Percentiles rank a stretch among this genome's conserved stretches.
Conservation (phyloP, 176 grass and related monocot species). For the Eragrostis curvula region DNA sequence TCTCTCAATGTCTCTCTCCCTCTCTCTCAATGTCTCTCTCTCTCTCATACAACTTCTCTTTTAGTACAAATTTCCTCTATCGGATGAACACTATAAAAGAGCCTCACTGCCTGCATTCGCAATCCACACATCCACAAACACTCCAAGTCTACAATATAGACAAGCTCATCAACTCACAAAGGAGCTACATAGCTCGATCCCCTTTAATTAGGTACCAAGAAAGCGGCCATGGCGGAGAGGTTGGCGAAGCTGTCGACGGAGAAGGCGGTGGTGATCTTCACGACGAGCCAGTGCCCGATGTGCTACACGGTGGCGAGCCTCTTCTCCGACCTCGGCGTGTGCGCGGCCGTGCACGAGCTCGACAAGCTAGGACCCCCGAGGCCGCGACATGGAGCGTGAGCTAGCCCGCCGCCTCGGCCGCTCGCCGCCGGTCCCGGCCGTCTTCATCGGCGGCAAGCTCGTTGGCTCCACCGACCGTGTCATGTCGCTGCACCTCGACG, state of each 20-base stretch:
- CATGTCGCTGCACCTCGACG: constrained; percentile 65
- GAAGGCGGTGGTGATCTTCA: constrained; percentile 66
- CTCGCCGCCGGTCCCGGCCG: constrained; percentile 45
- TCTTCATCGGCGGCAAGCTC: constrained; percentile 66
- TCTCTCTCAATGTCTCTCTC: no score
- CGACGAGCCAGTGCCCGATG: constrained; percentile 49
- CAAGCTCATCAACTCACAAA: neutral
- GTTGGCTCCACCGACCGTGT: constrained; percentile 64
- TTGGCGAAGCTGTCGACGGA: constrained; percentile 54
- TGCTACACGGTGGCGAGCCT: constrained; percentile 65
- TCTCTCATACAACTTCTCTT: no score
- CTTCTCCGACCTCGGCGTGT: constrained; percentile 50
- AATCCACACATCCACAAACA: constrained; percentile 19
- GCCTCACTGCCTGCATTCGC: neutral
- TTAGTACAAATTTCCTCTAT: no score
- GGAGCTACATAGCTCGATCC: neutral
- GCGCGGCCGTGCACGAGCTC: constrained; percentile 59
- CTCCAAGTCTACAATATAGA: neutral
- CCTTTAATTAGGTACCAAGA: no score
- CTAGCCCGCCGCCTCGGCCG: constrained; percentile 49
- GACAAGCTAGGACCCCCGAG: constrained; percentile 59
- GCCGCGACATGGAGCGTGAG: constrained; percentile 60
- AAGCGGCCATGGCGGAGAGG: constrained; percentile 25
- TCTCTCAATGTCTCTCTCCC: no score
- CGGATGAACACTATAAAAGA: constrained; percentile 33